phyloP scores from a whole-genome alignment of 768 basidiomycete species.

The Amanita subjunquillea region DNA sequence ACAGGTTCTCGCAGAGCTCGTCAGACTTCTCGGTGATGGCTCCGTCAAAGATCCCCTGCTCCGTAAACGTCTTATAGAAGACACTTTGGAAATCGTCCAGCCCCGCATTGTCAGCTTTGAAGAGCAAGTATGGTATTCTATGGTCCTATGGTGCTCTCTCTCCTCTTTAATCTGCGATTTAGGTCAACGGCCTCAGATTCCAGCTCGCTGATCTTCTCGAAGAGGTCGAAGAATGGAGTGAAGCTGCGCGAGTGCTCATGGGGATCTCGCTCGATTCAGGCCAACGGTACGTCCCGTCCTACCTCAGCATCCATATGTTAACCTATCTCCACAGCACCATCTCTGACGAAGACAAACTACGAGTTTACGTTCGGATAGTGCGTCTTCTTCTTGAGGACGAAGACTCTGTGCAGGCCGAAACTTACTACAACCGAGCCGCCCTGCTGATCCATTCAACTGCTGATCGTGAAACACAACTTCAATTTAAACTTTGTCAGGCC shows the following conservation, averaged over 20 bases:
- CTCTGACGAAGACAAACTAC: conserved; percentile 79
- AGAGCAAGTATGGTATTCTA: conserved; percentile 63
- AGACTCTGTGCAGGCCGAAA: conserved; percentile 95
- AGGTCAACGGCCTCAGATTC: conserved; percentile 80
- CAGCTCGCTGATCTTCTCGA: conserved; percentile 90
- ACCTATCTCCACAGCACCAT: conserved; percentile 32
- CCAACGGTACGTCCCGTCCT: conserved; percentile 49
- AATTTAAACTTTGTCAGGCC: conserved; percentile 90
- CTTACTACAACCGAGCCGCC: conserved; percentile 94
- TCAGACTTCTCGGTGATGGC: conserved; percentile 53
- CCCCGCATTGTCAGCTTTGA: conserved; percentile 86
- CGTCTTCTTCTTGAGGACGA: conserved; percentile 92
- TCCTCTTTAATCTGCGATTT: conserved; percentile 5
- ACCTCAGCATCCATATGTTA: conserved; percentile 4
- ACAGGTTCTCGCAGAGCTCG: conserved; percentile 79
- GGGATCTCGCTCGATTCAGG: conserved; percentile 87
- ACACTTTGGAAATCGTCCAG: conserved; percentile 60
- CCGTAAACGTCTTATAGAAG: conserved; percentile 66
- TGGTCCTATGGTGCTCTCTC: not conserved
- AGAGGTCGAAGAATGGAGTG: conserved; percentile 86
- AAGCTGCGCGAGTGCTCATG: conserved; percentile 86
- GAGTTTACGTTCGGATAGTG: conserved; percentile 88
- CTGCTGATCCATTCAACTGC: conserved; percentile 73
- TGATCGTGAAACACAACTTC: conserved; percentile 70
- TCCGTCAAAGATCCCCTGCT: conserved; percentile 41